These are phyloP conservation scores for Psilocybe tampanensis DNA, from an alignment of 768 basidiomycete genomes.

Conservation along the genomic window DNA sequence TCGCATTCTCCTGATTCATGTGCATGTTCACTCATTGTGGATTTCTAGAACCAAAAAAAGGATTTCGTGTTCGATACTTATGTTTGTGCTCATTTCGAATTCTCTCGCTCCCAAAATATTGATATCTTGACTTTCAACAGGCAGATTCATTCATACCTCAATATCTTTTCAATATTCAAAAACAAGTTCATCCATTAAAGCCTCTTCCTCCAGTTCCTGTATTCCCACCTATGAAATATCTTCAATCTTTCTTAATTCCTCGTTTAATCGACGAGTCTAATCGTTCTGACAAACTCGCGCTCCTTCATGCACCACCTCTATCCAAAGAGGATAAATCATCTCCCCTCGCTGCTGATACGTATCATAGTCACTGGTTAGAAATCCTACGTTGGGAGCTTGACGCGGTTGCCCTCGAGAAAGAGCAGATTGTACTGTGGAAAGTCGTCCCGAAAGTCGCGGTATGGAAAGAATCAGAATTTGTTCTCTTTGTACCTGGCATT, in stretches of 20 bases:
- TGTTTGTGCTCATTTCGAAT: conserved; percentile 26
- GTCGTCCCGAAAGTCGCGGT: conserved; percentile 32
- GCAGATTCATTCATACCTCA: conserved; percentile 51
- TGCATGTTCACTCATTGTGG: background rate
- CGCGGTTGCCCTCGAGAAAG: conserved; percentile 39
- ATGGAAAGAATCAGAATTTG: conserved; percentile 42
- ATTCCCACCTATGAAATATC: conserved; percentile 44
- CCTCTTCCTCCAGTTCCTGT: conserved; percentile 43
- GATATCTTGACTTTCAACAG: conserved; percentile 22
- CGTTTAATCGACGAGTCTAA: conserved; percentile 31
- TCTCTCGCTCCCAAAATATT: background rate
- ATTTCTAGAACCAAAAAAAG: conserved; percentile 18
- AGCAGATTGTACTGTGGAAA: conserved; percentile 48
- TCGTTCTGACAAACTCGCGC: conserved; percentile 21
- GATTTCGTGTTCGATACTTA: conserved; percentile 46
- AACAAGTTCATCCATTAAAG: conserved; percentile 41
- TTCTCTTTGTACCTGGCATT: conserved; percentile 39
- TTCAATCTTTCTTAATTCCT: conserved; percentile 41
- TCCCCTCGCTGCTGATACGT: conserved; percentile 31
- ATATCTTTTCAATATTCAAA: conserved; percentile 53
- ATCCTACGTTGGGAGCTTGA: conserved; percentile 51
- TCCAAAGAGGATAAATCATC: conserved; percentile 20
- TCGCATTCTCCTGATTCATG: background rate
- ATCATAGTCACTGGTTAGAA: conserved; percentile 42
- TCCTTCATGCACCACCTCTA: conserved; percentile 32